These are phyloP conservation scores for Hanseniaspora uvarum DNA, from an alignment of 1,139 yeast genomes.

Conservation along the genomic window DNA sequence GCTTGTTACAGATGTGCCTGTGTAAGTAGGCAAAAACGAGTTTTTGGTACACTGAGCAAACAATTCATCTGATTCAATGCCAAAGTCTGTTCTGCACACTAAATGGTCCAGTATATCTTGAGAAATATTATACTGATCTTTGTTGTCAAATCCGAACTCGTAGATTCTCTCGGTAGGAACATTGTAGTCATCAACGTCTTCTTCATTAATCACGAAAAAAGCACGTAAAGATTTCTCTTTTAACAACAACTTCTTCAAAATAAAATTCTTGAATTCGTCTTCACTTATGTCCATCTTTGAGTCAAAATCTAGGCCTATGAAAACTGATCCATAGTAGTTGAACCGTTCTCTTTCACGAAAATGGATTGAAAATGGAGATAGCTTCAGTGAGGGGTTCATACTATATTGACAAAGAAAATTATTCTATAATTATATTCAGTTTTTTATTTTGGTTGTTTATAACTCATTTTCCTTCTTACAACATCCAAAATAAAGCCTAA, in stretches of 20 bases:
- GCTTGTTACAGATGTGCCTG: neutral
- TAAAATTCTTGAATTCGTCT: neutral
- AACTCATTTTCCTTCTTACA: neutral
- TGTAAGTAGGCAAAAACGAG: neutral
- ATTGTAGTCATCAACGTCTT: neutral
- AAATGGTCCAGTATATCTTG: neutral
- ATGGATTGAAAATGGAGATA: neutral
- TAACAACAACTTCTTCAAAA: neutral
- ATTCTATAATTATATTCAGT: too few relatives aligned
- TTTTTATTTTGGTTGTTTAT: neutral
- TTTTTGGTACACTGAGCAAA: neutral
- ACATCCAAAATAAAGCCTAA: too few relatives aligned
- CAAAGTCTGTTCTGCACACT: conserved; percentile 3
- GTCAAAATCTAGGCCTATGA: neutral
- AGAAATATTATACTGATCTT: neutral
- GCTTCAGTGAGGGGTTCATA: neutral
- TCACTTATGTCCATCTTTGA: neutral
- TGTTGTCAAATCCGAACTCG: neutral
- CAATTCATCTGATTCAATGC: neutral
- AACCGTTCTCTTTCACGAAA: neutral
- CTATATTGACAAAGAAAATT: too few relatives aligned
- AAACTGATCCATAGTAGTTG: conserved; percentile 9
- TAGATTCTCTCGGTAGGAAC: neutral
- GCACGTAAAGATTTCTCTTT: conserved; percentile 7
- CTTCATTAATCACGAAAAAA: neutral